phyloP scores from a whole-genome alignment of 2,329 filamentous ascomycete genomes.

The Trichoderma lentiforme region DNA sequence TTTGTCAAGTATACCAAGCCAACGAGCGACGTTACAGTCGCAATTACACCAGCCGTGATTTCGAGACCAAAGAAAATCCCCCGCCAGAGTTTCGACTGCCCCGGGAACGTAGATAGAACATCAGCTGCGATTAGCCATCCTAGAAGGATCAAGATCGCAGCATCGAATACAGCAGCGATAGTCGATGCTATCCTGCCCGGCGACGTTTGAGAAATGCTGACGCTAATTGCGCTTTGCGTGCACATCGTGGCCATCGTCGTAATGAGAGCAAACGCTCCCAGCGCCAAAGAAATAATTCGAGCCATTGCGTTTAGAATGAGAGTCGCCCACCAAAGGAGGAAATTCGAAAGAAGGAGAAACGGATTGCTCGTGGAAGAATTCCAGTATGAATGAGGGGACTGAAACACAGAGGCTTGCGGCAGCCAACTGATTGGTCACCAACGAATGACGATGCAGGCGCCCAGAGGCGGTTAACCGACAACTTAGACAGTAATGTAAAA shows the following conservation, averaged over 20 bases:
- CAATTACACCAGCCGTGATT: constrained; percentile 42
- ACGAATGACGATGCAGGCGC: neutral
- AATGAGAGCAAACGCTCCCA: constrained; percentile 22
- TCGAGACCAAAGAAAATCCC: constrained; percentile 28
- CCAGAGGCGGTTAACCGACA: neutral
- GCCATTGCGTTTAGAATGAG: constrained; percentile 5
- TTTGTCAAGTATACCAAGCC: constrained; percentile 40
- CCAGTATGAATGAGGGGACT: constrained; percentile 5
- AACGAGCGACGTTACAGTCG: constrained; percentile 44
- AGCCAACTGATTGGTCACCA: neutral
- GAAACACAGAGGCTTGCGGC: neutral
- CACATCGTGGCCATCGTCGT: constrained; percentile 21
- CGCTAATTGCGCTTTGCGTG: constrained; percentile 22
- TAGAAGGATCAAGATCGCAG: constrained; percentile 26
- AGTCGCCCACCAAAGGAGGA: neutral
- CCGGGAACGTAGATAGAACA: constrained; percentile 23
- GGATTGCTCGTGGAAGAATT: constrained; percentile 1
- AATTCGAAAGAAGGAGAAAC: neutral
- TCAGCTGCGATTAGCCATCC: constrained; percentile 35
- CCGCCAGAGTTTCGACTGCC: constrained; percentile 26
- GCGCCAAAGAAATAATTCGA: neutral
- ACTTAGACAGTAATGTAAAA: neutral
- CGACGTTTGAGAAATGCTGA: constrained; percentile 11
- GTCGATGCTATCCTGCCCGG: constrained; percentile 23
- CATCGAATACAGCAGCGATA: constrained; percentile 30